Evolutionary conservation across 176 grass and related monocot genomes (phyloP), one percentile per base, ranked within the genome.

Genomic region (Hordeum vulgare): DNA sequence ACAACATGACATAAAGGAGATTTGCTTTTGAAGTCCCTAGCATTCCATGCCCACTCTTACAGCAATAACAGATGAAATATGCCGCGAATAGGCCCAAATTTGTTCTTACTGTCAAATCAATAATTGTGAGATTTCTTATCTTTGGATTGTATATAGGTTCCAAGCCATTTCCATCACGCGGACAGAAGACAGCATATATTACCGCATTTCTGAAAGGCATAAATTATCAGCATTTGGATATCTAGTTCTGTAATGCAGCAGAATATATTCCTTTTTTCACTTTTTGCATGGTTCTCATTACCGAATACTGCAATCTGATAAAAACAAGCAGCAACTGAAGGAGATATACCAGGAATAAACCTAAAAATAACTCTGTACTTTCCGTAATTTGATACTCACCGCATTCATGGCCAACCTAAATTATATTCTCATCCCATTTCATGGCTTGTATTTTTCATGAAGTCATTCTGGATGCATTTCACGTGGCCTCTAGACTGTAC

Each of bases 11-110:
- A 26, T 9, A 80, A 85, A 80, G 61, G 77, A 21, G 49, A 69
- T 76, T 26, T 58, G 0, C 76, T 66, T 85, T 81, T 76, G 8
- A 80, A 75, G 75, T 81, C 21, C 33, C 18, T 33, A 81, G 33
- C 23, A 77, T 13, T 39, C 11, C 7, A 71, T 31, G 31, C n/a
- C 31, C 64, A 40, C 61, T 76, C 11, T 70, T 49, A 76, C 27
- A 39, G 24, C 57, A 88, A 57, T 59, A 68, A 27, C 61, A 75
- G 31, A 85, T 81, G 83, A 51, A 81, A 81, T 89, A 81, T 89
- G 76, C 83, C 9, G 5, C 8, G 33, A 85, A 85, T 85, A 85
- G 37, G 11, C 56, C 56, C n/a, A 61, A 59, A 41, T 64, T 17
- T 81, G 25, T 58, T 44, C 26, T 54, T 11, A 56, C 9, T 26